Evolutionary conservation across 2,329 filamentous ascomycete genomes (phyloP), one percentile per base, ranked within the genome.

Genomic region (Colletotrichum musae): DNA sequence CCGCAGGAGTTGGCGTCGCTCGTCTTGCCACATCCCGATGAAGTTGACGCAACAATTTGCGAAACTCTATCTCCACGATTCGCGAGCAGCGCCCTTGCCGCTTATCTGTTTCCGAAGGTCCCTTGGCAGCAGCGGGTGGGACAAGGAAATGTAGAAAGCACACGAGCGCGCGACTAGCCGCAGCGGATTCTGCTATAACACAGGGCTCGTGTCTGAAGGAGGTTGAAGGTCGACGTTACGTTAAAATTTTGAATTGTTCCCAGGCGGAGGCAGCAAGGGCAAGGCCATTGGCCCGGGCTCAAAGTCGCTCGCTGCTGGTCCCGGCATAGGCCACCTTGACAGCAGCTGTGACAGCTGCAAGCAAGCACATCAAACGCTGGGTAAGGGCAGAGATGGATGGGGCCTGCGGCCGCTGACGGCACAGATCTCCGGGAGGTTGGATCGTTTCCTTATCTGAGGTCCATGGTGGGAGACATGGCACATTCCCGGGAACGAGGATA

Each of bases 111-210:
- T n/a, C 41, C 66, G 41, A 59, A 16, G 45, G 32, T 28, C 50
- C 56, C 51, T 48, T 52, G 36, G 57, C 52, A 36, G 26, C 36
- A 56, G 9, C 13, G 13, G 16, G 52, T 58, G 51, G 62, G 66
- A 56, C 56, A 45, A 4, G 50, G 56, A 43, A 43, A 43, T 36
- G 18, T 41, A 65, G 54, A 48, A 15, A 18, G 21, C 18, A 51
- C 16, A 18, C 28, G 48, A 43, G 59, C 24, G n/a, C 47, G 66
- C 48, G 28, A 28, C 39, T 54, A 26, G 45, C 24, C 48, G 36
- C 16, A 50, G 62, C 56, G 54, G 56, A 59, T 56, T 56, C 26
- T 41, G 43, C 50, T 56, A 67, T 50, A 57, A 67, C 26, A 12
- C 61, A 59, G 32, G 41, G 56, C 26, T 69, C 24, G 24, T 60